A percentile compares a stretch with the other conserved stretches of the same genome.
Evolutionary conservation across 208 protist species (phyloP).

Genomic region (Leishmania martiniquensis): DNA sequence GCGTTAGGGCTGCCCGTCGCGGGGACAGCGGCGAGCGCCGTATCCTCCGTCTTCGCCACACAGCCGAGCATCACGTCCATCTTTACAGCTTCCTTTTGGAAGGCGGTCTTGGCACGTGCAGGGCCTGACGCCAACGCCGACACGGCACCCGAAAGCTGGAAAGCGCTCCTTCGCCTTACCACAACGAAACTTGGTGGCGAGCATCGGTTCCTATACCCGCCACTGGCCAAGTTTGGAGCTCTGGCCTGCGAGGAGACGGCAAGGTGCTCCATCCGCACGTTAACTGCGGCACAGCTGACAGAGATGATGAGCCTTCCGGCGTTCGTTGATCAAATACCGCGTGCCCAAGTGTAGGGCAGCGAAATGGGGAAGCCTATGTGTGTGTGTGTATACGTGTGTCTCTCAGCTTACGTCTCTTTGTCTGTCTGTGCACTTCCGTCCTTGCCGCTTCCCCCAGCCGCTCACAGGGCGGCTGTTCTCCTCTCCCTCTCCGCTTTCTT

Average conservation of each 20-base stretch:
- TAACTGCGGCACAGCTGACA: background rate
- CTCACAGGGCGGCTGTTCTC: background rate
- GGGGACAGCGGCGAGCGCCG: background rate
- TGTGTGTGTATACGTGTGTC: background rate
- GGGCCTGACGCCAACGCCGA: slow-evolving; percentile 6
- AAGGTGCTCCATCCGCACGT: background rate
- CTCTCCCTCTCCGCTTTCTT: no score
- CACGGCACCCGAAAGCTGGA: background rate
- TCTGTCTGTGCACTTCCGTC: no score
- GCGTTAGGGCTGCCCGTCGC: slow-evolving; percentile 17
- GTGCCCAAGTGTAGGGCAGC: background rate
- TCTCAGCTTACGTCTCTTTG: no score
- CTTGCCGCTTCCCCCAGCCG: background rate
- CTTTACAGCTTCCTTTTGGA: slow-evolving; percentile 19
- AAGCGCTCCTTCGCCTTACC: background rate
- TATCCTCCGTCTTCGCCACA: background rate
- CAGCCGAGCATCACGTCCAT: slow-evolving; percentile 17
- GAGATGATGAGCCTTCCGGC: slow-evolving; percentile 1
- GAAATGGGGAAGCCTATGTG: background rate
- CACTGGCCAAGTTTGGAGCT: slow-evolving; percentile 4
- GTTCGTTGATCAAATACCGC: background rate
- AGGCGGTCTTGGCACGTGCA: background rate
- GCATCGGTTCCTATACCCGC: slow-evolving; percentile 13
- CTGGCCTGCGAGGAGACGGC: slow-evolving; percentile 15
- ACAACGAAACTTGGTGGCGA: background rate